Conservation (phyloP, 805 yeast species). For the Spencermartinsiella europaea region DNA sequence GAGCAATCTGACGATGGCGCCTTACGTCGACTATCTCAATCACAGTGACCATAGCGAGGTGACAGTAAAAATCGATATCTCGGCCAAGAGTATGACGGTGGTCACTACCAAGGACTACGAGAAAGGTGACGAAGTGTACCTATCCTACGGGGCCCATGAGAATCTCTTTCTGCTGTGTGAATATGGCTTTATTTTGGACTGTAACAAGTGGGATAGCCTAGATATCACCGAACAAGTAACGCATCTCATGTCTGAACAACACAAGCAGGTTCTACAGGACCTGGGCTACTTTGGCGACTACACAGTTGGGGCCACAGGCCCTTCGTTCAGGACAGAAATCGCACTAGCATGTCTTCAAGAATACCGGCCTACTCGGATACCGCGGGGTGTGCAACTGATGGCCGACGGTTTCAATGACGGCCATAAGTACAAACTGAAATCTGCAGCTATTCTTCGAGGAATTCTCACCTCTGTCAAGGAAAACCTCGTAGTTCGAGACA, state of each 20-base stretch:
- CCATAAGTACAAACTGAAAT: not conserved
- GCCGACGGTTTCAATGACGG: conserved; percentile 13
- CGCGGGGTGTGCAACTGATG: conserved; percentile 5
- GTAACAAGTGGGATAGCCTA: conserved; percentile 64
- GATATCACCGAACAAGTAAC: conserved; percentile 51
- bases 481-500: not conserved
- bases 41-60: conserved; percentile 42
- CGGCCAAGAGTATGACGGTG: conserved; percentile 50
- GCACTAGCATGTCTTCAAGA: conserved; percentile 49
- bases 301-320: conserved; percentile 47
- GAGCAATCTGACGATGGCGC: conserved; percentile 82
- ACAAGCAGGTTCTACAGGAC: conserved; percentile 43
- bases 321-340: conserved; percentile 70
- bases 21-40: conserved; percentile 82
- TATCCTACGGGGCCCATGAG: conserved; percentile 85
- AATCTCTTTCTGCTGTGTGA: conserved; percentile 79
- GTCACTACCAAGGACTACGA: conserved; percentile 33
- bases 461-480: conserved; percentile 1
- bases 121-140: conserved; percentile 53
- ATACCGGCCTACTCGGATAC: conserved; percentile 2
- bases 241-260: conserved; percentile 35
- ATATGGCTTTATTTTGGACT: conserved; percentile 67
- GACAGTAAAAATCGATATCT: conserved; percentile 33
- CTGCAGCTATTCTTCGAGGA: conserved; percentile 1
- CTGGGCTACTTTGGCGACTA: conserved; percentile 68